Conservation (phyloP, 1,284 basidiomycete species). For the Rhodotorula glutinis region DNA sequence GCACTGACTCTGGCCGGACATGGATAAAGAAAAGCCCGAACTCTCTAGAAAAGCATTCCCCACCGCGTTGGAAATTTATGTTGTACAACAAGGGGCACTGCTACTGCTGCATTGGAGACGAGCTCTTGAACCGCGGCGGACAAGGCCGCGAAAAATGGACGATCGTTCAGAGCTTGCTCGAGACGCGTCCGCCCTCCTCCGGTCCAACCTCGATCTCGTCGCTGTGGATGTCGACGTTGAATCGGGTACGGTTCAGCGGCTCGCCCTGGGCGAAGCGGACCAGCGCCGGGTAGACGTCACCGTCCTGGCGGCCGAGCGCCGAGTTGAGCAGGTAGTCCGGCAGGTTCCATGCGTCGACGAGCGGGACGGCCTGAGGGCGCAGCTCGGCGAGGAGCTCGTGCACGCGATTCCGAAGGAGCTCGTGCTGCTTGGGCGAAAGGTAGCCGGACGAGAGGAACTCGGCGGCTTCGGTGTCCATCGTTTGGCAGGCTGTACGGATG, state of each 20-base stretch:
- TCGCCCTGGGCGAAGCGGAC: slow-evolving; percentile 41
- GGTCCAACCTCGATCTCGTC: slow-evolving; percentile 36
- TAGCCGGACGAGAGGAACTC: slow-evolving; percentile 50
- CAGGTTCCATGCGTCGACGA: slow-evolving; percentile 48
- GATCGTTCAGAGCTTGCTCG: slow-evolving; percentile 10
- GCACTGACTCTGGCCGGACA: too few relatives aligned
- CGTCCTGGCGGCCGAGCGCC: slow-evolving; percentile 48
- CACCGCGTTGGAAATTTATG: too few relatives aligned
- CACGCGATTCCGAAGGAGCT: slow-evolving; percentile 45
- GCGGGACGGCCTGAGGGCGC: slow-evolving; percentile 45
- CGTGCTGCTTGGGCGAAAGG: slow-evolving; percentile 47
- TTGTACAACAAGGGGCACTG: too few relatives aligned
- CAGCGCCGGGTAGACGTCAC: slow-evolving; percentile 37
- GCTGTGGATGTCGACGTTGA: slow-evolving; percentile 47
- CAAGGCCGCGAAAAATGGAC: not conserved
- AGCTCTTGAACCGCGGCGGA: too few relatives aligned
- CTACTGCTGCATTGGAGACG: too few relatives aligned
- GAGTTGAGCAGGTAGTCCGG: slow-evolving; percentile 50
- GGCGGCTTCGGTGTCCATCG: slow-evolving; percentile 42
- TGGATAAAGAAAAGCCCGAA: too few relatives aligned
- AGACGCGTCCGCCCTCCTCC: slow-evolving; percentile 19
- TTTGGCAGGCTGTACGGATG: slow-evolving; percentile 33
- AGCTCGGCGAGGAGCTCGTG: slow-evolving; percentile 48
- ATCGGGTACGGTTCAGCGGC: slow-evolving; percentile 44
- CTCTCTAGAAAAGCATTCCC: too few relatives aligned